Base-by-base conservation (phyloP, 2,329 filamentous ascomycete species). In the Neonectria neomacrospora region DNA sequence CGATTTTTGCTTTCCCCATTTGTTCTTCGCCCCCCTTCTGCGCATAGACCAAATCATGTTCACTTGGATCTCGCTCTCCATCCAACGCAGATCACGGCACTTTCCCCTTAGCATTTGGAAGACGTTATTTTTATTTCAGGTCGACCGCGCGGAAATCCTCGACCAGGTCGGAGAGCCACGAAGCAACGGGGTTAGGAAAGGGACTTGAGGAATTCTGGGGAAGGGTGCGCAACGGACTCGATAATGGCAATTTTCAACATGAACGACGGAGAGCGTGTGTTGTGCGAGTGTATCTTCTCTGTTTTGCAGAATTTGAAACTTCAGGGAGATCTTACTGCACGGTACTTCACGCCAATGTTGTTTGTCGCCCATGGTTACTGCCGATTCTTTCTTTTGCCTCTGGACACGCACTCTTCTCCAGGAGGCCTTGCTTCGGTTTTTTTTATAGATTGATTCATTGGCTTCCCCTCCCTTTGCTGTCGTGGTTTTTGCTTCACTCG, bases 11-110 rank as follows among this genome's bases (percentile, higher is more conserved):
- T 71, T 69, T 65, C 72, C 64, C 67, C 62, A 54, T 52, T 65
- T 67, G 47, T 54, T 67, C 64, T 66, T 67, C 52, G 66, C 58
- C 66, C 63, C 71, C 63, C 68, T 68, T 74, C 69, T 74, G 72
- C 75, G 74, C 75, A 76, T 78, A 78, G 77, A 79, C 71, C 75
- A 73, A 75, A 74, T 74, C 66, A 74, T 74, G 71, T 75, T 70
- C 67, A 69, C 63, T 76, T 75, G 73, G 74, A 76, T 77, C 70
- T 71, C 70, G 67, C 70, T 71, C 63, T 71, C 67, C 65, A 67
- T 61, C 60, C 55, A 64, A 61, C 59, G 48, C 54, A 67, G 37
- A 63, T 67, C 65, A 50, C 60, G 50, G 51, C 44, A 53, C 48
- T 55, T 56, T 47, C 53, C 57, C 62, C 39, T 63, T 65, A 64